Conservation (phyloP, 495 filamentous ascomycete species). For the Hypoxylon lienhwacheense region DNA sequence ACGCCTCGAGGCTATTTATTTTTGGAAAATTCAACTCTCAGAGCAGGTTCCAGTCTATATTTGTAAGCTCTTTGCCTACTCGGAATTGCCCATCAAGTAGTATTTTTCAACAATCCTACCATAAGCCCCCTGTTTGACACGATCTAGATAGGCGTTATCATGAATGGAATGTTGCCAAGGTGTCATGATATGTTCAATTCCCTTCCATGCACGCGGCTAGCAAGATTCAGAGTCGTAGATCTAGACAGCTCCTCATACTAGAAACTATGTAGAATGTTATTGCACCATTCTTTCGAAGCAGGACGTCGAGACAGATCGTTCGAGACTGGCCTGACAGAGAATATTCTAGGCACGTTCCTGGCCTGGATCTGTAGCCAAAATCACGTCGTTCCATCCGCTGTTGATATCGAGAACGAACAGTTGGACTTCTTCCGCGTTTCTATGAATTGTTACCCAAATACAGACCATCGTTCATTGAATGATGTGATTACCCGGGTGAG, state of each 20-base stretch:
- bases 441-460: too few species aligned
- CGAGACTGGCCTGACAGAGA: constrained; percentile 24
- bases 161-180: constrained; percentile 8
- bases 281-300: neutral
- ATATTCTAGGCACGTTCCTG: constrained; percentile 13
- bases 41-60: constrained; percentile 6
- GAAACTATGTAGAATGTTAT: constrained; percentile 2
- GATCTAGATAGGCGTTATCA: constrained; percentile 7
- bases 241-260: constrained; percentile 23
- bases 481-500: too few species aligned
- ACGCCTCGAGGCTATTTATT: constrained; percentile 32
- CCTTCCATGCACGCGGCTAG: constrained; percentile 15
- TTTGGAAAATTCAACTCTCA: constrained; percentile 26
- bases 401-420: constrained; percentile 23
- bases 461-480: too few species aligned
- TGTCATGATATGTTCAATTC: constrained; percentile 16
- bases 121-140: constrained; percentile 8
- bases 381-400: constrained; percentile 23
- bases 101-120: constrained; percentile 17
- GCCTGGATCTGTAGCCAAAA: constrained; percentile 11
- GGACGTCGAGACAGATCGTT: constrained; percentile 16
- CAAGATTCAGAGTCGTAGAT: constrained; percentile 16
- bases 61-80: constrained; percentile 11
- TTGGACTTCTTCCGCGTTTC: too few species aligned
- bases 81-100: constrained; percentile 13